Conservation (phyloP, 441 rosid species). For the Geranium incanum region DNA sequence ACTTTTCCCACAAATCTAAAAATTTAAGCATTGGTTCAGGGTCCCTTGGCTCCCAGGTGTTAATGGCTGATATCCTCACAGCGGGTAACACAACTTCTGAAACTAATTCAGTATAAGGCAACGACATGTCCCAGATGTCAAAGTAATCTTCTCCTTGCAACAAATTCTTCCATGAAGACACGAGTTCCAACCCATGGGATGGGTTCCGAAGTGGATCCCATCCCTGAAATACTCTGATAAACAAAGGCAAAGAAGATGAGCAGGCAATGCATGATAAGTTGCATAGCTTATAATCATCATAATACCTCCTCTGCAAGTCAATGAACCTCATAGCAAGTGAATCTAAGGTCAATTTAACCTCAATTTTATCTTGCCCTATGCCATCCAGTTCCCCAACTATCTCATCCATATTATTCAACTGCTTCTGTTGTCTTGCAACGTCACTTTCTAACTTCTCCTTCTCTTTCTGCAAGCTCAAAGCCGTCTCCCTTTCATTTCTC, state of each 20-base stretch:
- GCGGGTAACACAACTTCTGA: conserved; percentile 46
- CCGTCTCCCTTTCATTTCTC: conserved; percentile 76
- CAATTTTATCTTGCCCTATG: conserved; percentile 46
- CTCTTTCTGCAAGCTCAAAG: conserved; percentile 67
- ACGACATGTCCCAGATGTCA: conserved; percentile 53
- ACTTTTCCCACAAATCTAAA: neutral
- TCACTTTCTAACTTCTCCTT: conserved; percentile 56
- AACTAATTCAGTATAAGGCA: conserved; percentile 62
- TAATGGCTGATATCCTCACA: neutral
- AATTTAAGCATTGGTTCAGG: conserved; percentile 1
- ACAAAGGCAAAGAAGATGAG: conserved; percentile 62
- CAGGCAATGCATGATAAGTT: conserved; percentile 73
- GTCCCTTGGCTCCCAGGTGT: neutral
- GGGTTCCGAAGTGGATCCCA: conserved; percentile 85
- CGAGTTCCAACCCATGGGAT: conserved; percentile 47
- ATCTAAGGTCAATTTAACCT: conserved; percentile 58
- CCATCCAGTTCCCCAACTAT: conserved; percentile 38
- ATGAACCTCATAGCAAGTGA: conserved; percentile 42
- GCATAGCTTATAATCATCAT: conserved; percentile 69
- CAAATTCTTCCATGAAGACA: conserved; percentile 59
- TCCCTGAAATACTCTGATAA: conserved; percentile 78
- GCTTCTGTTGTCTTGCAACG: conserved; percentile 43
- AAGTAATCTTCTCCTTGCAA: conserved; percentile 54
- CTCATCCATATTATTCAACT: conserved; percentile 50
- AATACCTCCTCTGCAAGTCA: conserved; percentile 43